Evolutionary conservation across 352 stramenopile species (phyloP).

Genomic region (Phytophthora pini): DNA sequence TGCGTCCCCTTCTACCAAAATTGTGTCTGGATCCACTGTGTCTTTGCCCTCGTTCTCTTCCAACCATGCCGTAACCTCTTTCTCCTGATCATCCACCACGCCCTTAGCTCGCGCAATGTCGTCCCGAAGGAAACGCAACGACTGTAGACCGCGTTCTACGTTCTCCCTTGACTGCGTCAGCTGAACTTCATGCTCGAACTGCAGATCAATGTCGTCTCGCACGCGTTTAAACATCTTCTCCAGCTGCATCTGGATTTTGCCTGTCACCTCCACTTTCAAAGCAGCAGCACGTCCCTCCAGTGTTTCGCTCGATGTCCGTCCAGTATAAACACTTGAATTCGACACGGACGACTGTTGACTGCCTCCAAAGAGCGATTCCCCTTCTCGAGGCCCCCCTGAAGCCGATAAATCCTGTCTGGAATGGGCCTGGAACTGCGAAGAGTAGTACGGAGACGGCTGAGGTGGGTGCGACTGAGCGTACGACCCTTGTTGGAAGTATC

Average conservation of each 20-base stretch:
- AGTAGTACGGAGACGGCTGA: conserved; percentile 45
- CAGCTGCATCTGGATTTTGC: conserved; percentile 82
- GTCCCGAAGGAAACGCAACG: conserved; percentile 72
- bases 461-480: conserved; percentile 39
- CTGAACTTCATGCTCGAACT: conserved; percentile 88
- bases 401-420: conserved; percentile 26
- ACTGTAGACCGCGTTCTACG: conserved; percentile 78
- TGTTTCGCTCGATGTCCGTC: conserved; percentile 11
- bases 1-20: conserved; percentile 77
- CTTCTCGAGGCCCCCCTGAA: conserved; percentile 15
- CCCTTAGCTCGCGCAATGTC: conserved; percentile 61
- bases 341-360: conserved; percentile 36
- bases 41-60: conserved; percentile 84
- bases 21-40: conserved; percentile 76
- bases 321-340: conserved; percentile 20
- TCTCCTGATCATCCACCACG: conserved; percentile 66
- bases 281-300: conserved; percentile 54
- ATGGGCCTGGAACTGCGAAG: conserved; percentile 36
- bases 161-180: conserved; percentile 82
- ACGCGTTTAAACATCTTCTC: conserved; percentile 84
- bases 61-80: conserved; percentile 69
- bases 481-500: conserved; percentile 59
- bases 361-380: conserved; percentile 56
- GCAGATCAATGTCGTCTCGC: conserved; percentile 84
- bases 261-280: conserved; percentile 77